These are phyloP conservation scores for Circinella umbellata DNA, from an alignment of 371 early-diverging fungal species.

Conservation along the genomic window DNA sequence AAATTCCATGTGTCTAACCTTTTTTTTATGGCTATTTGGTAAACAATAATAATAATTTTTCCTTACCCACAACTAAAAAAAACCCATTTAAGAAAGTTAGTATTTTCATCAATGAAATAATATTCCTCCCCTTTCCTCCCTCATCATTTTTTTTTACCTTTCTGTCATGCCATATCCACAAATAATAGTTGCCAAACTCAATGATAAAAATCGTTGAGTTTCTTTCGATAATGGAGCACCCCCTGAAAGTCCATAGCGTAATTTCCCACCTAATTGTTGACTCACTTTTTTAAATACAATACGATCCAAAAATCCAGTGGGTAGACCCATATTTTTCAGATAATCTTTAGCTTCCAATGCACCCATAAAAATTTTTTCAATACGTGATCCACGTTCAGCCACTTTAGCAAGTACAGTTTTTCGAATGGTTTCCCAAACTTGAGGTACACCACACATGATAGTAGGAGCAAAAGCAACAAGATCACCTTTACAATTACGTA, in stretches of 20 bases:
- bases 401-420: constrained; percentile 70
- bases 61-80: constrained; percentile 26
- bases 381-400: constrained; percentile 22
- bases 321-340: constrained; percentile 52
- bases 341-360: constrained; percentile 62
- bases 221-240: constrained; percentile 79
- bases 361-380: constrained; percentile 52
- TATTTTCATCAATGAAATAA: too few species aligned
- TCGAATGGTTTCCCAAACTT: constrained; percentile 86
- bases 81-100: neutral
- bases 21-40: too few species aligned
- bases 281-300: constrained; percentile 78
- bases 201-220: constrained; percentile 72
- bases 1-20: neutral
- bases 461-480: constrained; percentile 74
- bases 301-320: constrained; percentile 65
- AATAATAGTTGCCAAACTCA: constrained; percentile 68
- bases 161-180: constrained; percentile 73
- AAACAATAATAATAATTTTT: neutral
- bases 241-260: constrained; percentile 76
- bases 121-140: too few species aligned
- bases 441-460: constrained; percentile 85
- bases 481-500: constrained; percentile 89
- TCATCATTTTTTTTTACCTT: constrained; percentile 1
- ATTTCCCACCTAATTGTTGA: constrained; percentile 76